Evolutionary conservation across 208 protist species (phyloP).

Genomic region (Angomonas deanei): DNA sequence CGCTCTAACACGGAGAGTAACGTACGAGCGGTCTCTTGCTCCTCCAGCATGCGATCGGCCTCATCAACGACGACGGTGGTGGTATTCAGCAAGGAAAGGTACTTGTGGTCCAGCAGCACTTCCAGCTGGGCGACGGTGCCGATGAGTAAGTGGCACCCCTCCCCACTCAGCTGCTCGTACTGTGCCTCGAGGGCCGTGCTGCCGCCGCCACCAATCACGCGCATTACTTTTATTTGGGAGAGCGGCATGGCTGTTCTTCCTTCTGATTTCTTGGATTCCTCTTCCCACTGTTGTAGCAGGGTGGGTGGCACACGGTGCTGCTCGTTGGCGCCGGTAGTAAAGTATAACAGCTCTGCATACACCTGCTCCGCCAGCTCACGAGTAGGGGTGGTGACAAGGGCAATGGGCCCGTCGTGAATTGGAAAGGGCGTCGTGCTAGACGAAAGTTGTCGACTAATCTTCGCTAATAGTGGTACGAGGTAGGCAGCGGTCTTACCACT

Average conservation of each 20-base stretch:
- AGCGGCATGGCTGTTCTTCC: conserved; percentile 24
- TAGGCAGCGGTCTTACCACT: conserved; percentile 93
- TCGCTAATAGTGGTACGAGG: conserved; percentile 78
- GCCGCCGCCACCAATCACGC: conserved; percentile 65
- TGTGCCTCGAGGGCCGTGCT: conserved; percentile 31
- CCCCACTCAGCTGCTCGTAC: conserved; percentile 36
- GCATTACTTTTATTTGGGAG: conserved; percentile 60
- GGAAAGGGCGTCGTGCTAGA: conserved; percentile 36
- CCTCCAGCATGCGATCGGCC: conserved; percentile 95
- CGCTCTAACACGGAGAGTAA: conserved; percentile 71
- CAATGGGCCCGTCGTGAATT: conserved; percentile 64
- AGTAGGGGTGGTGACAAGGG: conserved; percentile 88
- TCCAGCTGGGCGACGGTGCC: conserved; percentile 81
- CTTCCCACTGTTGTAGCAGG: conserved; percentile 7
- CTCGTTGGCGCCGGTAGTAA: conserved; percentile 11
- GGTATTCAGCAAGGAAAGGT: conserved; percentile 66
- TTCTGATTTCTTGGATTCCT: not conserved
- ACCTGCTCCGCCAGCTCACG: conserved; percentile 93
- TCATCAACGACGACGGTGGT: conserved; percentile 94
- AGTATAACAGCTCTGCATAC: conserved; percentile 9
- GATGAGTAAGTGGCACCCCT: conserved; percentile 67
- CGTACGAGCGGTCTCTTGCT: conserved; percentile 76
- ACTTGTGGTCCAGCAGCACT: conserved; percentile 48
- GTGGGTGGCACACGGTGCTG: not conserved
- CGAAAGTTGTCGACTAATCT: conserved; percentile 46